Evolutionary conservation across 371 early-diverging fungal species (phyloP).

Genomic region (Mucor plumbeus): DNA sequence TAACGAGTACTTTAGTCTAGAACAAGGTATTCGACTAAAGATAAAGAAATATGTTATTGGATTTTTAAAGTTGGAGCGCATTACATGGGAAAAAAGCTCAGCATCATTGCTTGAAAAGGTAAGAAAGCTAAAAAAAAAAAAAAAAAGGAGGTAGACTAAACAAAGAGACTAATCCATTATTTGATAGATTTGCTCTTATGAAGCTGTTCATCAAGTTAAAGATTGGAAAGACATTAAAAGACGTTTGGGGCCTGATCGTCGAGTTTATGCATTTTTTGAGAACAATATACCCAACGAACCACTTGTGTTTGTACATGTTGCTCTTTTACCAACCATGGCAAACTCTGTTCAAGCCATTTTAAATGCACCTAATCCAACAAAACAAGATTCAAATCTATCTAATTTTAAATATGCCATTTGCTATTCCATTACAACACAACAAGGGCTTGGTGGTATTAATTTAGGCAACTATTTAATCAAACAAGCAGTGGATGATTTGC

Average conservation of each 20-base stretch:
- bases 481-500: constrained; percentile 76
- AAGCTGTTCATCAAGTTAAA: constrained; percentile 82
- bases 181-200: constrained; percentile 71
- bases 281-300: constrained; percentile 74
- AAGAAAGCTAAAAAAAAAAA: too few relatives aligned
- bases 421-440: constrained; percentile 88
- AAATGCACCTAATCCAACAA: constrained; percentile 49
- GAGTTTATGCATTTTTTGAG: constrained; percentile 83
- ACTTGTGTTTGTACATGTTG: constrained; percentile 84
- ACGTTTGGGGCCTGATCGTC: constrained; percentile 77
- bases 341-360: constrained; percentile 69
- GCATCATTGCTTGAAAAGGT: constrained; percentile 82
- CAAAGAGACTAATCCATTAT: neutral
- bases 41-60: constrained; percentile 22
- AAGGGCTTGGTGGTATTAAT: constrained; percentile 81
- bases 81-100: constrained; percentile 78
- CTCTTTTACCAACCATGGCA: constrained; percentile 63
- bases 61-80: constrained; percentile 68
- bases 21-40: constrained; percentile 22
- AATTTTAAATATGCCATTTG: constrained; percentile 75
- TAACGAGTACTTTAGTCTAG: constrained; percentile 4
- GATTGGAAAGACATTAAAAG: constrained; percentile 79
- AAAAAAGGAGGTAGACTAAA: neutral
- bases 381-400: constrained; percentile 12
- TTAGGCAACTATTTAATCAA: constrained; percentile 89